Base-by-base conservation (phyloP, 1,284 basidiomycete species). In the Pyrrhoderma lamaoense region DNA sequence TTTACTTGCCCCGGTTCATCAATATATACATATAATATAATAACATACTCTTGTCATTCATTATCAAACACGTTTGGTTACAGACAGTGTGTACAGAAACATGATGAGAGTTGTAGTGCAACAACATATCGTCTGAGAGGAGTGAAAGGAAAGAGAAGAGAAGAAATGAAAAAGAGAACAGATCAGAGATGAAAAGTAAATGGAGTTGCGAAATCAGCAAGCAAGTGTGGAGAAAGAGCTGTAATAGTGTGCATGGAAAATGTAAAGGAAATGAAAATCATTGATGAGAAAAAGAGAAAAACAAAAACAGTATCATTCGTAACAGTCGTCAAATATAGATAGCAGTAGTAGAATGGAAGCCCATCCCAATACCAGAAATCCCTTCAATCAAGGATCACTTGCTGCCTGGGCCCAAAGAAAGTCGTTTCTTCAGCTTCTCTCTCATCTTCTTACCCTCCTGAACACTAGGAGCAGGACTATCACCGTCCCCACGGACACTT, bases 401-500 rank as follows among this genome's bases (percentile, higher is more conserved):
- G 27, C 27, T 31, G 27, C 27, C 27, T 31, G 59, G 62, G 56
- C 67, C 67, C 45, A 71, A 62, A 19, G 65, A 70, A 61, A 65
- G 68, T 59, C 67, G 70, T 64, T 74, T 77, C 57, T 60, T 62
- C 52, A 62, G 56, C 45, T 62, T 61, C 21, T 52, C 51, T 36
- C 51, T 42, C 37, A 66, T 70, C 64, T 74, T 77, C 57, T 57
- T 62, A 45, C 61, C 59, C 40, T 64, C 59, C 16, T 51, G 56
- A 22, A 74, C 55, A 56, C 80, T 82, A 16, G 71, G 65, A 1
- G 70, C 68, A n/a, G 71, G 72, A 52, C 79, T 78, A 43, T 75
- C 74, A 22, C 67, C 67, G 49, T 70, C 69, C 3, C 63, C 62
- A 23, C 65, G 64, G 27, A 48, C 49, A 48, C 53, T 55, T 19